Conservation (phyloP, 2,329 filamentous ascomycete species). For the Dothideomycetes sp. region DNA sequence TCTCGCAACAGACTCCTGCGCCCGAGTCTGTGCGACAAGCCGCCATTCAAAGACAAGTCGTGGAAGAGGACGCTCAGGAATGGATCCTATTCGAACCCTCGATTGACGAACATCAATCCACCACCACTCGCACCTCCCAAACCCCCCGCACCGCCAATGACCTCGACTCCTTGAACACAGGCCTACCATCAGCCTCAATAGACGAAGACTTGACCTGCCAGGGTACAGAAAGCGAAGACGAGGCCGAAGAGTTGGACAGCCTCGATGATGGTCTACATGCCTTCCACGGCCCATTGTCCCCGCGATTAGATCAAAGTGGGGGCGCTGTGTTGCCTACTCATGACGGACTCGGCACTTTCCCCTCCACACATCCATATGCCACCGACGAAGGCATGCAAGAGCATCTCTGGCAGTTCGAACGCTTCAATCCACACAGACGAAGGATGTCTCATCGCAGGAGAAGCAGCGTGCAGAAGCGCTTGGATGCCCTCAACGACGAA, state of each 20-base stretch:
- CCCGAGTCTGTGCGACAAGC: slow-evolving; percentile 20
- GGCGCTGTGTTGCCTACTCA: slow-evolving; percentile 75
- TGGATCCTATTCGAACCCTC: slow-evolving; percentile 81
- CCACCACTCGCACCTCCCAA: slow-evolving; percentile 56
- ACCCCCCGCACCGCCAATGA: slow-evolving; percentile 61
- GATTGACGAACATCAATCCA: slow-evolving; percentile 44
- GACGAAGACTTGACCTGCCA: slow-evolving; percentile 28
- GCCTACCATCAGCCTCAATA: slow-evolving; percentile 46
- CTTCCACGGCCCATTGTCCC: slow-evolving; percentile 52
- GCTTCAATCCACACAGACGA: slow-evolving; percentile 63
- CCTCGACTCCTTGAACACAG: slow-evolving; percentile 65
- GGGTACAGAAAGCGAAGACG: slow-evolving; percentile 35
- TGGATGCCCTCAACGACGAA: slow-evolving; percentile 44
- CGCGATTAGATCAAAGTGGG: slow-evolving; percentile 42
- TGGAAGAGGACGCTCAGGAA: slow-evolving; percentile 78
- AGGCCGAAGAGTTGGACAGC: slow-evolving; percentile 73
- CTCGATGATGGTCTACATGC: slow-evolving; percentile 85
- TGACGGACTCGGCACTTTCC: slow-evolving; percentile 84
- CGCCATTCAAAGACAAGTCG: slow-evolving; percentile 34
- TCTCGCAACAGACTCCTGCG: slow-evolving; percentile 7
- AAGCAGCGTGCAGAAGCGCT: slow-evolving; percentile 46
- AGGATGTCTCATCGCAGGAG: slow-evolving; percentile 41
- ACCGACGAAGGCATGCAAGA: slow-evolving; percentile 59
- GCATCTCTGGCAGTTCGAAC: slow-evolving; percentile 80
- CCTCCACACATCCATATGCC: slow-evolving; percentile 26